A percentile compares a stretch with the other conserved stretches of the same genome.
These are phyloP conservation scores for Cytospora schulzeri DNA, from an alignment of 2,329 filamentous ascomycete genomes.

Conservation along the genomic window DNA sequence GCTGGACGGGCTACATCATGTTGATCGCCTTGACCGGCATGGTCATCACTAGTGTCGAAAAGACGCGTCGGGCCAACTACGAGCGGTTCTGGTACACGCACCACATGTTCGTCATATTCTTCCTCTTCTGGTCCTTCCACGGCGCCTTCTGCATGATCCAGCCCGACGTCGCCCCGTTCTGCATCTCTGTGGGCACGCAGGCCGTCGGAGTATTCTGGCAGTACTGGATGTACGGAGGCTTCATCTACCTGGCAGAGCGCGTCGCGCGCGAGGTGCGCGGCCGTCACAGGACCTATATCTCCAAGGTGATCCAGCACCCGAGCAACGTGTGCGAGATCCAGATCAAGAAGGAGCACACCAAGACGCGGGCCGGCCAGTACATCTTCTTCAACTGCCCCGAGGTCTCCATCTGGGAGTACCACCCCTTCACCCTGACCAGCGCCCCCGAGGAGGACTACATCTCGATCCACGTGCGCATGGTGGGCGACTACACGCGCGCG, in stretches of 20 bases:
- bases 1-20: constrained; percentile 88
- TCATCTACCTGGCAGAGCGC: constrained; percentile 78
- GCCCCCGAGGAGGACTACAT: constrained; percentile 90
- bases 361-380: constrained; percentile 80
- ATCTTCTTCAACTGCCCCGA: constrained; percentile 88
- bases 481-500: constrained; percentile 77
- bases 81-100: constrained; percentile 92
- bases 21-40: constrained; percentile 76
- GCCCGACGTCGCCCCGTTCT: constrained; percentile 78
- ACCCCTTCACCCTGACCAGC: constrained; percentile 83
- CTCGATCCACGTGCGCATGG: constrained; percentile 80
- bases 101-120: constrained; percentile 86
- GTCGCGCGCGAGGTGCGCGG: constrained; percentile 78
- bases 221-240: constrained; percentile 84
- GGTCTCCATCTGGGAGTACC: constrained; percentile 85
- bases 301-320: constrained; percentile 86
- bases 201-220: constrained; percentile 83
- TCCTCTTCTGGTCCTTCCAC: constrained; percentile 89
- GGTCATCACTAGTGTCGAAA: constrained; percentile 75
- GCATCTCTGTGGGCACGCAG: constrained; percentile 65
- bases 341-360: constrained; percentile 87
- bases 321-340: constrained; percentile 89
- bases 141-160: constrained; percentile 91
- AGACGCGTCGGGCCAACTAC: constrained; percentile 77
- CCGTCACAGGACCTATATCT: constrained; percentile 81